A percentile compares a stretch with the other conserved stretches of the same genome.
phyloP scores from a whole-genome alignment of 208 protist genomes.

The Vickermania spadyakhi region DNA sequence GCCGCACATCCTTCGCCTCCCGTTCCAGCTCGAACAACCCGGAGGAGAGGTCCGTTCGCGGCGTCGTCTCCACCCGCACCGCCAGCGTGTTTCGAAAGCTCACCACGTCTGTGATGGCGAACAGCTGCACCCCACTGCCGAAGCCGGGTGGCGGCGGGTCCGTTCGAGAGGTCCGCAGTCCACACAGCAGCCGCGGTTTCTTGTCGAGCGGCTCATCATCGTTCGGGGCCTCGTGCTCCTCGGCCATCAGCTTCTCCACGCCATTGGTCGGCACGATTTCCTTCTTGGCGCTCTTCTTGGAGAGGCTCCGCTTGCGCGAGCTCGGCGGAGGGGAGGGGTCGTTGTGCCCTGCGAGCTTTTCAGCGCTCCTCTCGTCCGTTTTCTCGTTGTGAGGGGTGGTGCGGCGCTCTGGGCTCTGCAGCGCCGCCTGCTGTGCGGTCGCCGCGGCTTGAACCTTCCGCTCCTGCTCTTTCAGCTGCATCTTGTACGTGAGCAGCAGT shows the following conservation, averaged over 20 bases:
- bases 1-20: slow-evolving; percentile 36
- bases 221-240: slow-evolving; percentile 14
- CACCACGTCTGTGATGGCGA: slow-evolving; percentile 44
- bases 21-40: slow-evolving; percentile 35
- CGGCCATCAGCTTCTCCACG: slow-evolving; percentile 4
- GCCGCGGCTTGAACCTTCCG: background rate
- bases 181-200: slow-evolving; percentile 17
- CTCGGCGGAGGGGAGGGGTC: background rate
- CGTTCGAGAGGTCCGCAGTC: slow-evolving; percentile 6
- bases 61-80: slow-evolving; percentile 50
- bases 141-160: slow-evolving; percentile 2
- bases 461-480: slow-evolving; percentile 7
- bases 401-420: background rate
- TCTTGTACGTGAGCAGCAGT: slow-evolving; percentile 25
- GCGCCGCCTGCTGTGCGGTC: background rate
- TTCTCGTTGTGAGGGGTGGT: background rate
- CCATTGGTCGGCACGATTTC: background rate
- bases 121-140: slow-evolving; percentile 32
- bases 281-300: slow-evolving; percentile 1
- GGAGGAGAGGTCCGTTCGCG: slow-evolving; percentile 17
- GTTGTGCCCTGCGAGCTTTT: background rate
- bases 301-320: background rate
- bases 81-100: slow-evolving; percentile 68
- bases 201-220: slow-evolving; percentile 15
- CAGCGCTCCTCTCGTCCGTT: background rate